phyloP scores from a whole-genome alignment of 1,284 basidiomycete species.

The Papiliotrema terrestris region DNA sequence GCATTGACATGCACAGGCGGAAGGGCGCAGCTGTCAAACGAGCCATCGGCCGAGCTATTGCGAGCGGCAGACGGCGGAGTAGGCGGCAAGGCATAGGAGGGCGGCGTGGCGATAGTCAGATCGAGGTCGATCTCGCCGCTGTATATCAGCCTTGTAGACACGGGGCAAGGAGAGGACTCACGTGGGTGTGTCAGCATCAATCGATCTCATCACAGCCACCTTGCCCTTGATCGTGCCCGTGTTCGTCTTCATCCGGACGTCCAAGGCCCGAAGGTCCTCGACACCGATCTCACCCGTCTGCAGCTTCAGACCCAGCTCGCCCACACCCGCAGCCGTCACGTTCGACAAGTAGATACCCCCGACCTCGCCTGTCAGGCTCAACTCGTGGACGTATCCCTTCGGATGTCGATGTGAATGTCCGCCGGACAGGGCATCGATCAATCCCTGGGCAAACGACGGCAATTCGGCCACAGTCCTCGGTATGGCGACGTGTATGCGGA shows the following conservation, averaged over 20 bases:
- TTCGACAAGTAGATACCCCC: background rate
- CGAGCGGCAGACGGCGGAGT: background rate
- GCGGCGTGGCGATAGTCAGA: constrained; percentile 2
- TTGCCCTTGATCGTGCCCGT: background rate
- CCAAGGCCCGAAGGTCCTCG: background rate
- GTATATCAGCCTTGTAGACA: background rate
- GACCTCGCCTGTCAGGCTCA: background rate
- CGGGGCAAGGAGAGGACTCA: background rate
- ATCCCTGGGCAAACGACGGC: background rate
- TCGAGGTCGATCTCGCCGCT: constrained; percentile 14
- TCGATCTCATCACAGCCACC: background rate
- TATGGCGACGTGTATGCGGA: constrained; percentile 15
- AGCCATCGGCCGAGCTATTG: background rate
- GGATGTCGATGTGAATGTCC: constrained; percentile 1
- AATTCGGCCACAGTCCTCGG: background rate
- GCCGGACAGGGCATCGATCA: background rate
- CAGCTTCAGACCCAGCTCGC: background rate
- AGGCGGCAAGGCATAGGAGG: background rate
- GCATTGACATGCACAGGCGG: background rate
- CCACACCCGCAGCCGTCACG: background rate
- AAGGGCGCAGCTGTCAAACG: background rate
- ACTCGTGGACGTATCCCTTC: constrained; percentile 1
- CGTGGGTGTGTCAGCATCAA: background rate
- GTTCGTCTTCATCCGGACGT: background rate
- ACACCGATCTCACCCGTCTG: background rate